Base-by-base conservation (phyloP, 2,329 filamentous ascomycete genomes). In the Pseudogymnoascus sp. region DNA sequence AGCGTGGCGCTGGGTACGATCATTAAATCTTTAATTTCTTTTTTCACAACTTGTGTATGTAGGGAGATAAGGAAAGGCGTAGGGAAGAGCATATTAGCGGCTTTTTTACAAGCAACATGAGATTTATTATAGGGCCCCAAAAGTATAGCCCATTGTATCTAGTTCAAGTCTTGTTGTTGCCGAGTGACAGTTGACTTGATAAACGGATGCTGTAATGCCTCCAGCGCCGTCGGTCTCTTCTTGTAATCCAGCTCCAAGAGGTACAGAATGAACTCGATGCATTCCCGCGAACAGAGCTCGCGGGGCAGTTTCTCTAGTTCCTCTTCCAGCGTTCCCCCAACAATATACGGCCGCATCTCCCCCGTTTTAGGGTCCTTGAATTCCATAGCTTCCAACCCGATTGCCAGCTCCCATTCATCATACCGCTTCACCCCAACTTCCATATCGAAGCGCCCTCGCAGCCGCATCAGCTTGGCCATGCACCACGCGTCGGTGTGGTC, bases 1-100 rank as follows among this genome's bases (percentile, higher is more conserved):
- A 83, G 73, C 78, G 80, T 67, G 80, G 80, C 67, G 80, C 80
- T 61, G 80, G 80, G 65, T 83, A 83, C 70, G 80, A 83, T 55
- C 74, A 78, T 70, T 78, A 76, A 33, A 45, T n/a, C 1, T 9
- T 55, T 21, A 4, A 33, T 10, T 55, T 33, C 5, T 55, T 55
- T 33, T 33, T 33, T 31, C 25, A 6, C 13, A 8, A 29, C 12
- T 48, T 29, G 6, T 7, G 13, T 27, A 2, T 52, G 45, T 52
- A 31, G 25, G 15, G 45, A 31, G 29, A 4, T 15, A 52, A 29
- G 7, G 13, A 10, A 52, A 9, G 21, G 2, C 13, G 6, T 9
- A 5, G 25, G 25, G 45, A 29, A 27, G 27, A 52, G 7, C 10
- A 31, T 31, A 52, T 5, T 15, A 10, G 25, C 13, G 45, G 45